These are phyloP conservation scores for Anthracocystis panici-leucophaei DNA, from an alignment of 1,284 basidiomycete genomes.

Conservation along the genomic window DNA sequence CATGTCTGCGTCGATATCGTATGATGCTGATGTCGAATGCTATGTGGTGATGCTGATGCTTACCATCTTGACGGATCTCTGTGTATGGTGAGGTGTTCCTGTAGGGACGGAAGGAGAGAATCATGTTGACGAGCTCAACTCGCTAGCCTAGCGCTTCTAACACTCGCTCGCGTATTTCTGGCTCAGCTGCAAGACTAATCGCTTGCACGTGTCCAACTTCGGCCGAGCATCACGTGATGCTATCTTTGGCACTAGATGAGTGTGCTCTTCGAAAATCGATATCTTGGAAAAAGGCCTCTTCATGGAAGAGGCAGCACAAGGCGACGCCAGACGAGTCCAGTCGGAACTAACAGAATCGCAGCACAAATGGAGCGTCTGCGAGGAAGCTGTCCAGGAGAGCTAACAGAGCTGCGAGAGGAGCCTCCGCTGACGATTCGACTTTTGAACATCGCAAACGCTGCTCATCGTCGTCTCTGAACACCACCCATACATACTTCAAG, in stretches of 20 bases:
- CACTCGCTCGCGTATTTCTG: background rate
- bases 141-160: background rate
- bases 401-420: slow-evolving; percentile 3
- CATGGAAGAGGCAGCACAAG: slow-evolving; percentile 15
- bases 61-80: slow-evolving; percentile 61
- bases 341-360: no score
- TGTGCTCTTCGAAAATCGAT: background rate
- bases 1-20: slow-evolving; percentile 7
- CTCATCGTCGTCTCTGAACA: slow-evolving; percentile 38
- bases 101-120: slow-evolving; percentile 36
- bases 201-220: background rate
- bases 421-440: background rate
- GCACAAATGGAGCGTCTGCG: background rate
- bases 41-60: slow-evolving; percentile 31
- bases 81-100: slow-evolving; percentile 52
- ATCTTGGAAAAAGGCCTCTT: slow-evolving; percentile 1
- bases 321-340: background rate
- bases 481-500: slow-evolving; percentile 52
- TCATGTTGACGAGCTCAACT: slow-evolving; percentile 35
- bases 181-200: no score
- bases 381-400: background rate
- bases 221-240: slow-evolving; percentile 28
- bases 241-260: background rate
- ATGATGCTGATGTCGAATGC: slow-evolving; percentile 10
- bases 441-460: slow-evolving; percentile 17